A percentile compares a stretch with the other conserved stretches of the same genome.
Evolutionary conservation across 2,329 filamentous ascomycete species (phyloP).

Genomic region (Tolypocladium album): DNA sequence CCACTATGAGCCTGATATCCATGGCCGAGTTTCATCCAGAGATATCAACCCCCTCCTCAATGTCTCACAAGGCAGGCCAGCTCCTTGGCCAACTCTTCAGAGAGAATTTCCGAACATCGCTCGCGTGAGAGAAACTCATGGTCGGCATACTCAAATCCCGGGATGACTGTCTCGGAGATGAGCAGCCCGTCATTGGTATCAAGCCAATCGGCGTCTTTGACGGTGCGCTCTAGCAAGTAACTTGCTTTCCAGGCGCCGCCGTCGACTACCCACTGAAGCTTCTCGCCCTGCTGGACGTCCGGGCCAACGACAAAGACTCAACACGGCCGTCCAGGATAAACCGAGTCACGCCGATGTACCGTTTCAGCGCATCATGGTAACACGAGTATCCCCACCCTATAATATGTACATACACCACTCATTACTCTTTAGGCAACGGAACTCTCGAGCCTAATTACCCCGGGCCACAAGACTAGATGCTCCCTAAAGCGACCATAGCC

Average conservation of each 20-base stretch:
- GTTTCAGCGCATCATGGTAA: too few species aligned
- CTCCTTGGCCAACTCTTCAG: constrained; percentile 34
- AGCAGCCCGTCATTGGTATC: constrained; percentile 38
- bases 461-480: too few species aligned
- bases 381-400: too few species aligned
- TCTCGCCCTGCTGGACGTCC: constrained; percentile 46
- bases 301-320: constrained; percentile 53
- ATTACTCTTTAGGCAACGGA: too few species aligned
- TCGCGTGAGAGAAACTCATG: constrained; percentile 52
- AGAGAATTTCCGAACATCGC: constrained; percentile 40
- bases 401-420: too few species aligned
- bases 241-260: constrained; percentile 57
- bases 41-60: neutral
- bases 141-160: constrained; percentile 57
- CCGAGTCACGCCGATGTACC: too few species aligned
- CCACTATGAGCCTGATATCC: neutral
- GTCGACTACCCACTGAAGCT: constrained; percentile 57
- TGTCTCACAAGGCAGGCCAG: constrained; percentile 33
- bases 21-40: neutral
- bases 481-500: too few species aligned
- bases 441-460: too few species aligned
- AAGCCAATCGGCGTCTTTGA: constrained; percentile 18
- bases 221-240: constrained; percentile 34
- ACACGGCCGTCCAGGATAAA: constrained; percentile 40
- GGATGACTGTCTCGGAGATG: constrained; percentile 58